Conservation (phyloP, 2,329 filamentous ascomycete genomes). For the Pestalotiopsis sp. region DNA sequence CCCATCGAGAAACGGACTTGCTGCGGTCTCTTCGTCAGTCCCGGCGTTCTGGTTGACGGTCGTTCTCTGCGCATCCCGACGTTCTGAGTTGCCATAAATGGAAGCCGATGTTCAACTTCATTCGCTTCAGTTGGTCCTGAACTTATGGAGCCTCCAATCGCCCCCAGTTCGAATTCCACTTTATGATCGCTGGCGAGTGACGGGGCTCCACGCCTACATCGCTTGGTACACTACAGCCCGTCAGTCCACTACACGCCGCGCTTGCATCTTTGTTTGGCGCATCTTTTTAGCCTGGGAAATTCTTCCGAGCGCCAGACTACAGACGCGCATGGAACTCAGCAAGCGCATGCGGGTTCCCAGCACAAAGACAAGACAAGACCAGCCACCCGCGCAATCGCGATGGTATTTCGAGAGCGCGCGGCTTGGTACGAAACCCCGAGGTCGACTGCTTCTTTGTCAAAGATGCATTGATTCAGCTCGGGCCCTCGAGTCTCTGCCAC, state of each 20-base stretch:
- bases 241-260: neutral
- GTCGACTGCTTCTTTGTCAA: neutral
- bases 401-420: neutral
- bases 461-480: neutral
- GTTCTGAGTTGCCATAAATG: neutral
- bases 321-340: neutral
- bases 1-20: neutral
- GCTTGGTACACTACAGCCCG: no score
- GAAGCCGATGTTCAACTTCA: neutral
- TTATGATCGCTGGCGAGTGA: neutral
- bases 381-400: neutral
- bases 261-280: neutral
- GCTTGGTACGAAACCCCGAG: neutral
- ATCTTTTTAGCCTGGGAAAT: neutral
- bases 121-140: neutral
- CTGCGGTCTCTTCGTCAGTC: neutral
- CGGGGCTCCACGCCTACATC: conserved; percentile 1
- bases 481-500: neutral
- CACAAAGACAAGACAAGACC: neutral
- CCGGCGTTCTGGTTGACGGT: neutral
- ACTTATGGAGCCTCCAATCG: neutral
- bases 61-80: no score
- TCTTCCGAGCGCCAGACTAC: no score
- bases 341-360: neutral
- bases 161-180: neutral